Conservation (phyloP, 345 rosid species). For the Capsella bursapastoris region DNA sequence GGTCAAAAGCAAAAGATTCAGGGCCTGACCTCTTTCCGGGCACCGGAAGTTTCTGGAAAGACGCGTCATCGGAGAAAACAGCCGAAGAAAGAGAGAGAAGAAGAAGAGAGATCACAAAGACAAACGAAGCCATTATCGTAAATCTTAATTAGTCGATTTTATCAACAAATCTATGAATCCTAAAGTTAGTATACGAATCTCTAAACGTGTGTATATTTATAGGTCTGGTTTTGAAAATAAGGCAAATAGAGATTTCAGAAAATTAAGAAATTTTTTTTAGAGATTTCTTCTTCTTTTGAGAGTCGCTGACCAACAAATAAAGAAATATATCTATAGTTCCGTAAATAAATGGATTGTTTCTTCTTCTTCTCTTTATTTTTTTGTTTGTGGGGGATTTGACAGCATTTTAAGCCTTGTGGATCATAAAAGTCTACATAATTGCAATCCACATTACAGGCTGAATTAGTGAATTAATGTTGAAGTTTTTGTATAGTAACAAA, state of each 20-base stretch:
- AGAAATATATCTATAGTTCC: not conserved
- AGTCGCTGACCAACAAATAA: not conserved
- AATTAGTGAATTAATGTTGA: not conserved
- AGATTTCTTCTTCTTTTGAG: constrained; percentile 16
- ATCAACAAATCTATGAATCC: not conserved
- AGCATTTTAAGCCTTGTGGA: not conserved
- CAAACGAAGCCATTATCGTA: constrained; percentile 25
- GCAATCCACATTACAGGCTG: constrained; percentile 2
- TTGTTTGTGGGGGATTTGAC: constrained; percentile 8
- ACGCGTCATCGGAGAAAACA: constrained; percentile 19
- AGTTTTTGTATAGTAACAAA: not conserved
- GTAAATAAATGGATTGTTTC: not conserved
- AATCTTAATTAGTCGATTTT: not conserved
- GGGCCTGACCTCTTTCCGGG: constrained; percentile 44
- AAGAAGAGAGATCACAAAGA: constrained; percentile 32
- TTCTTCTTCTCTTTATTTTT: not conserved
- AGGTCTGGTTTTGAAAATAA: not conserved
- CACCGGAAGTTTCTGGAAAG: constrained; percentile 37
- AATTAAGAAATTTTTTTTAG: not conserved
- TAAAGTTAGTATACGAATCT: not conserved
- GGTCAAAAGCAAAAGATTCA: constrained; percentile 43
- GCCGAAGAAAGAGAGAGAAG: constrained; percentile 36
- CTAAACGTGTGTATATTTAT: not conserved
- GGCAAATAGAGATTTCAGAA: constrained; percentile 7
- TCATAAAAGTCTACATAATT: not conserved